Conservation (phyloP, 2,329 filamentous ascomycete species). For the Fusarium palustre region DNA sequence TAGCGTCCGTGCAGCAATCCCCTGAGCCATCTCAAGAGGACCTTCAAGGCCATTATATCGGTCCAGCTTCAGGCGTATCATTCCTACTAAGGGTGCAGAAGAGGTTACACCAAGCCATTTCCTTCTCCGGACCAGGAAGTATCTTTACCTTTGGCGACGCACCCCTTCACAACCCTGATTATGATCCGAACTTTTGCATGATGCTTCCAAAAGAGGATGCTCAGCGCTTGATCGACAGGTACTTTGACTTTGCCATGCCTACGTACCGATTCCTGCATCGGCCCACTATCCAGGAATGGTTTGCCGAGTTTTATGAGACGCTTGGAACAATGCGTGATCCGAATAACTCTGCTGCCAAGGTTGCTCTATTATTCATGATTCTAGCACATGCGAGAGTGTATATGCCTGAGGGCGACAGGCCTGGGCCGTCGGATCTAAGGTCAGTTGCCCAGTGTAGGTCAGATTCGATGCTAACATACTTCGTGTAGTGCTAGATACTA, state of each 20-base stretch:
- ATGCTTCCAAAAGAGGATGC: constrained; percentile 55
- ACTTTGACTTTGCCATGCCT: constrained; percentile 68
- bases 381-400: constrained; percentile 64
- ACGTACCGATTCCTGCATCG: constrained; percentile 67
- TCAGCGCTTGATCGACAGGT: constrained; percentile 58
- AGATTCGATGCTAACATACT: background rate
- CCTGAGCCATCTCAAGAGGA: constrained; percentile 50
- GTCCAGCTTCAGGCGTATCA: constrained; percentile 49
- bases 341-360: constrained; percentile 44
- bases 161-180: constrained; percentile 55
- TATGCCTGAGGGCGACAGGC: constrained; percentile 45
- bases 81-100: constrained; percentile 50
- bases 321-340: constrained; percentile 46
- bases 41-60: constrained; percentile 50
- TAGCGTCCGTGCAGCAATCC: constrained; percentile 40
- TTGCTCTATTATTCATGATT: constrained; percentile 61
- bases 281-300: constrained; percentile 62
- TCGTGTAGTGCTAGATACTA: constrained; percentile 39
- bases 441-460: background rate
- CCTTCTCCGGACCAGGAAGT: constrained; percentile 47
- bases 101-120: constrained; percentile 46
- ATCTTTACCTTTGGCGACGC: constrained; percentile 64
- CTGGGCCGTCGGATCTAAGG: constrained; percentile 43
- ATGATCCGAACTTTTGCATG: constrained; percentile 53
- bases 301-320: constrained; percentile 56